Evolutionary conservation across 345 rosid genomes (phyloP).

Genomic region (Anacardium occidentale): DNA sequence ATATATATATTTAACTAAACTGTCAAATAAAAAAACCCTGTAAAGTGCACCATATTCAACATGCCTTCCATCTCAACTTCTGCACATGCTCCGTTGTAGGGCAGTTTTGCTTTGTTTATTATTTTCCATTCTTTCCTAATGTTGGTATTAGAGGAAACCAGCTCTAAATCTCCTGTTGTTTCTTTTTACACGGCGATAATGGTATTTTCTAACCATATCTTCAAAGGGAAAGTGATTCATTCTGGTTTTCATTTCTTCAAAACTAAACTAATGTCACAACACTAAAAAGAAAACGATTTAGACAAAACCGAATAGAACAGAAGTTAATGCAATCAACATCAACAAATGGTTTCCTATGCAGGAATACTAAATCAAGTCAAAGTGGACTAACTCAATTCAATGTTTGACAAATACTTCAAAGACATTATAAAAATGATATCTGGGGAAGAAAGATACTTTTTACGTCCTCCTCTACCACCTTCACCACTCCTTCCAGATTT

Average conservation of each 20-base stretch:
- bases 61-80: slow-evolving; percentile 1
- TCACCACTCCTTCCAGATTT: slow-evolving; percentile 69
- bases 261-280: neutral
- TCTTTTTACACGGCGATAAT: neutral
- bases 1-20: no score
- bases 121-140: neutral
- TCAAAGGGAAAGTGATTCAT: neutral
- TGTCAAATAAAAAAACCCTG: neutral
- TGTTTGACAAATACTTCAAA: neutral
- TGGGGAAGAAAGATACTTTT: slow-evolving; percentile 56
- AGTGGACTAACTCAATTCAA: neutral
- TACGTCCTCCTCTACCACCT: slow-evolving; percentile 93
- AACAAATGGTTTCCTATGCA: neutral
- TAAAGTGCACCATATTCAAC: neutral
- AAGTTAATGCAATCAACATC: neutral
- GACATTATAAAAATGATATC: slow-evolving; percentile 14
- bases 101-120: neutral
- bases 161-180: neutral
- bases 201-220: neutral
- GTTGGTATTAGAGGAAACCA: neutral
- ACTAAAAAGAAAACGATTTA: neutral
- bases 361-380: neutral
- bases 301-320: neutral
- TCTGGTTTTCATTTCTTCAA: neutral
- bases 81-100: neutral